Conservation (phyloP, 371 early-diverging fungal genomes). For the Amoeboaphelidium protococcarum region DNA sequence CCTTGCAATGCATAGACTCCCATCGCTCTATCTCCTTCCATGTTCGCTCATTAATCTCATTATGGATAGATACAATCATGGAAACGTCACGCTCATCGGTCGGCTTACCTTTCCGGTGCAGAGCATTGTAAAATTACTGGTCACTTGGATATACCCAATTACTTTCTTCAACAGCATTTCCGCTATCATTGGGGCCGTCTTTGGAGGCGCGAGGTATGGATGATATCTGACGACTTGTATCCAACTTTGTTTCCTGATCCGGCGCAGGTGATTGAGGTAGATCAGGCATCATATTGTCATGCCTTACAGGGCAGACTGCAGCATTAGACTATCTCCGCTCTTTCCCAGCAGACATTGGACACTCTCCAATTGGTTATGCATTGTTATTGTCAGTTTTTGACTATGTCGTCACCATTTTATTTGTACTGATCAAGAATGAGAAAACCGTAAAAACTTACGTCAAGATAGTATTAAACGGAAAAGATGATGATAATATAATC, state of each 20-base stretch:
- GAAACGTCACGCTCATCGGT: slow-evolving; percentile 66
- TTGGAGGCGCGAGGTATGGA: slow-evolving; percentile 28
- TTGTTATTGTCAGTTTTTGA: too few species aligned
- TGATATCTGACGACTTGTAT: slow-evolving; percentile 39
- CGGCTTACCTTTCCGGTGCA: slow-evolving; percentile 75
- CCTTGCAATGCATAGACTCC: slow-evolving; percentile 35
- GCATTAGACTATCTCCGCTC: too few species aligned
- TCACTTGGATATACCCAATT: not conserved
- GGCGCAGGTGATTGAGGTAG: slow-evolving; percentile 30
- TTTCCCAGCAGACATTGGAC: too few species aligned
- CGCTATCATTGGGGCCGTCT: not conserved
- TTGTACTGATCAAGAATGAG: too few species aligned
- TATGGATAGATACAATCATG: slow-evolving; percentile 87
- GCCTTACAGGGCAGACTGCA: too few species aligned
- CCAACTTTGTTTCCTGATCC: slow-evolving; percentile 34
- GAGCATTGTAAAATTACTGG: slow-evolving; percentile 26
- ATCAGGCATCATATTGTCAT: slow-evolving; percentile 65
- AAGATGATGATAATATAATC: too few species aligned
- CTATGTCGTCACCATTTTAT: too few species aligned
- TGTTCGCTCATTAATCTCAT: slow-evolving; percentile 79
- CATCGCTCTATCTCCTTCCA: slow-evolving; percentile 80
- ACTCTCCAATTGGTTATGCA: too few species aligned
- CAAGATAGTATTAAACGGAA: too few species aligned
- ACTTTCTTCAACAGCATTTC: too few species aligned
- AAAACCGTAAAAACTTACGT: too few species aligned